Base-by-base conservation (phyloP, 2,329 filamentous ascomycete species). In the Arthrobotrys entomopaga region DNA sequence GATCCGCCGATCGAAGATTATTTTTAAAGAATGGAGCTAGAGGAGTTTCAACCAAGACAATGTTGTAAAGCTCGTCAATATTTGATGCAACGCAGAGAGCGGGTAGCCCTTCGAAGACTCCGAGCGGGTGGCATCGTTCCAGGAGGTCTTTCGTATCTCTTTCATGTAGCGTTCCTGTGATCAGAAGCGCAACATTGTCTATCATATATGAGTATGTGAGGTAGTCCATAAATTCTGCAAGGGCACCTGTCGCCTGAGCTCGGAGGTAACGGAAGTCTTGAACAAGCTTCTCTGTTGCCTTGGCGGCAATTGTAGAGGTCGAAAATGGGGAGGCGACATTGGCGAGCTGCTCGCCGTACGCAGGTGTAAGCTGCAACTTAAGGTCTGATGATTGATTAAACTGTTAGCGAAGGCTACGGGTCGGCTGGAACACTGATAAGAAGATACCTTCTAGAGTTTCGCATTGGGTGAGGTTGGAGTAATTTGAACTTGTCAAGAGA, bases 201-300 rank as follows among this genome's bases (percentile, higher is more conserved):
- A 99, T 99, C 95, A 99, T 99, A 86, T 99, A 99, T 76, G 93
- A 94, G 82, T 99, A 99, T 0, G 95, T 99, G 75, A 99, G 85
- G 83, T 97, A 99, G 82, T 98, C 93, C 88, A 99, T 93, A 82
- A 99, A 99, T 81, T 92, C 93, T 76, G 93, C 90, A 42, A 97
- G 88, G 0, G 93, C 92, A 15, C 95, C 95, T 1, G 92, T 92
- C 26, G 94, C 91, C 81, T 99, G 97, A 76, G 93, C 93, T 78
- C 96, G 92, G 52, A 99, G 87, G 82, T 99, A 99, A 81, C 93
- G 90, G 82, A 99, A 99, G 82, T 99, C 95, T 77, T 93, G 90
- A 77, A 99, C 94, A 77, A 99, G 89, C 85, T 99, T 99, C 82
- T 99, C 95, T 79, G 95, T 97, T 65, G 95, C 95, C 85, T 95